Base-by-base conservation (phyloP, 352 stramenopile genomes). In the Phytophthora brassicae region DNA sequence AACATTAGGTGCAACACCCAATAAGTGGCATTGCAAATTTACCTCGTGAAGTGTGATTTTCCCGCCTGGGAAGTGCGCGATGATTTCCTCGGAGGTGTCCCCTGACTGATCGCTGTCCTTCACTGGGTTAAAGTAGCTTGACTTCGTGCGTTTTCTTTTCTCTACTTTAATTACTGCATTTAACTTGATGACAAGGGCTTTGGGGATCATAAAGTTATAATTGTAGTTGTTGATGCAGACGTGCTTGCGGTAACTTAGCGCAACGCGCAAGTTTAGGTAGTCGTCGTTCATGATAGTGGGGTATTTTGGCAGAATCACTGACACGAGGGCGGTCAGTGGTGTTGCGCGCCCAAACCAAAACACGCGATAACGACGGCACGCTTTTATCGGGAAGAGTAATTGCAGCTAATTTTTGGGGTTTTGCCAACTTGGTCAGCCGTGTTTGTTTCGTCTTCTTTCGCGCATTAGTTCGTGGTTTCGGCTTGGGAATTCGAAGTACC, bases 181-280 rank as follows among this genome's bases (percentile, higher is more conserved):
- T 14, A 62, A 36, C 35, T 49, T 55, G 6, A n/a, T 55, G 5
- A 55, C 28, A 6, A 56, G 22, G 8, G 8, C 4, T 0, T 49
- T 42, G 6, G 42, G 54, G 16, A 54, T 38, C 6, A 61, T 43
- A 11, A 58, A 50, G 14, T 59, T 59, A 23, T 51, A 62, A 13
- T 62, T 24, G 12, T 33, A 62, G n/a, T 56, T 23, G 4, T n/a
- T 7, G 2, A 14, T 9, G 9, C 13, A 1, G 2, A 49, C 35
- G 4, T 33, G 12, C 7, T 26, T 23, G 5, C 55, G 43, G 3
- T 41, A 23, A 19, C 55, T 26, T 3, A 28, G 38, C 31, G 51
- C 26, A 20, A 19, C 14, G 44, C 26, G 51, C 4, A 26, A n/a
- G 33, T 29, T 13, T 17, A 31, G 23, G n/a, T 43, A 59, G 55